Evolutionary conservation across 352 stramenopile genomes (phyloP), one percentile per base, ranked within the genome.

Genomic region (Globisporangium alternatum): DNA sequence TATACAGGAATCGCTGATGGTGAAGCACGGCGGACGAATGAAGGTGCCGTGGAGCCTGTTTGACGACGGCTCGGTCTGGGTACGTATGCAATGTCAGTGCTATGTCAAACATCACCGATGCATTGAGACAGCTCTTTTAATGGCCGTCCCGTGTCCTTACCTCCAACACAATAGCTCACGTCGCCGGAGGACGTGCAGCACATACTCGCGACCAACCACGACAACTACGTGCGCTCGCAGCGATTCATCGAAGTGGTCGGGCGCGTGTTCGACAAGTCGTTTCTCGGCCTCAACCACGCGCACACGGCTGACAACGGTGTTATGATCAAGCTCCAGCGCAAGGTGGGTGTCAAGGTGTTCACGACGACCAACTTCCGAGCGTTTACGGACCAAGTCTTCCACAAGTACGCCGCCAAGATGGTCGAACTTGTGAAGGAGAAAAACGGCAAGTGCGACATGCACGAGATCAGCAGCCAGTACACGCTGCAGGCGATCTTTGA

Each of bases 141-240:
- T 28, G 25, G 25, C 25, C 25, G 25, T 28, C 25, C 25, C 25
- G 2, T 28, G 25, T 28, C 25, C 25, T 28, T 28, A 28, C 25
- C 25, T 28, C 25, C 25, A 28, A 28, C 33, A 39, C 33, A 10
- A 7, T 10, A 80, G 68, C 75, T 86, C 57, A 82, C 75, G 7
- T 69, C 80, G 30, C 78, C 81, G 8, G 68, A 70, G 12, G 79
- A 90, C 51, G 77, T 90, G 12, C 71, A 88, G 56, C 78, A 90
- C 70, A 72, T 90, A 15, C 64, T 90, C n/a, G 68, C 72, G 9
- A 85, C 77, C 8, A 86, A 88, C n/a, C 75, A 81, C 58, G 60
- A 59, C 66, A 90, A 90, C 60, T 90, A 88, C 67, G 67, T 90
- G 54, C 88, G 88, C 62, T 76, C 81, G 5, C 68, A 84, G 53